Base-by-base conservation (phyloP, 306 rosid genomes). In the Elaeagnus macrophylla region DNA sequence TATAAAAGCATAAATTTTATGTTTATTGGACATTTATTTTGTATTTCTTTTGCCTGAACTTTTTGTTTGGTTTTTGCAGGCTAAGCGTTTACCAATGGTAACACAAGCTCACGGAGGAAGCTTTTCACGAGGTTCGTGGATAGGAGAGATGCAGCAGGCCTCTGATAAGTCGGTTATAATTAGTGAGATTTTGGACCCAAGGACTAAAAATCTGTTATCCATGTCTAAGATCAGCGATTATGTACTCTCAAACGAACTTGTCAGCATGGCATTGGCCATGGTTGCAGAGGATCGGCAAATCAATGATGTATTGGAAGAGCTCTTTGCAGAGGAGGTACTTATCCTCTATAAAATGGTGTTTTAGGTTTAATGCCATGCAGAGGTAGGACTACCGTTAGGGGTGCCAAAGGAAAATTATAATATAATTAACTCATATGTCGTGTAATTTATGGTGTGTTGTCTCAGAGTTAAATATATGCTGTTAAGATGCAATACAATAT, bases 201-300 rank as follows among this genome's bases (percentile, higher is more conserved):
- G 96, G 81, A 88, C 96, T 1, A 88, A 88, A 75, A 88, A 88
- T 68, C 75, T 88, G 42, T 63, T 88, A 61, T 78, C 94, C 48
- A 74, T 88, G 94, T 88, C 97, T 51, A 84, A 74, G 76, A 88
- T 88, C 70, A 88, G 97, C 36, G 88, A 88, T 70, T 88, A 88
- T 71, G 94, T 88, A 71, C 69, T 88, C 67, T 88, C 97, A 32
- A 88, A 88, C 70, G 95, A 84, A 67, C 97, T 88, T 18, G 95
- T 88, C 71, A 88, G 97, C 83, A 88, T 88, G 97, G 97, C 97
- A 62, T 68, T 88, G 57, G 97, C 97, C 53, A 88, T 88, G 97
- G 95, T 88, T 59, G 76, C 91, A 10, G 97, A 88, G 75, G 97
- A 88, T 78, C 81, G 77, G 15, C 97, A 88, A 61, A 88, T 84